Evolutionary conservation across 441 rosid genomes (phyloP).

Genomic region (Euphorbia celastroides): DNA sequence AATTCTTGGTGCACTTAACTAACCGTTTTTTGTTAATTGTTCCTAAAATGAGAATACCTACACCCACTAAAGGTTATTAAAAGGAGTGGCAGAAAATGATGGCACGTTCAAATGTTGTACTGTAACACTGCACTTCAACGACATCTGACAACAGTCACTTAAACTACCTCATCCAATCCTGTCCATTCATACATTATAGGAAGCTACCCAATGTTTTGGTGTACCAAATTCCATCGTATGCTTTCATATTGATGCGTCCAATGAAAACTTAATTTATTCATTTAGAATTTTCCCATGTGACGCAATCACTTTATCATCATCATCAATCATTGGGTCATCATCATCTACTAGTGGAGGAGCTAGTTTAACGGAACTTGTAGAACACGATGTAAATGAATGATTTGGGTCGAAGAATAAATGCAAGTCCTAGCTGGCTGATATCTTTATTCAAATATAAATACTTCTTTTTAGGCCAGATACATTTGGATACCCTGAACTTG

Average conservation of each 20-base stretch:
- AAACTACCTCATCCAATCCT: conserved; percentile 1
- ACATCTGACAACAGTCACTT: neutral
- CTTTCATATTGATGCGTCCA: neutral
- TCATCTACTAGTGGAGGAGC: too few species aligned
- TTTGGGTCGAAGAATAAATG: neutral
- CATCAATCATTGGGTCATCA: conserved; percentile 13
- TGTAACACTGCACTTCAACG: conserved; percentile 17
- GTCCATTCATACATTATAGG: neutral
- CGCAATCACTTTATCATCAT: conserved; percentile 5
- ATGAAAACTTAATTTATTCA: conserved; percentile 1
- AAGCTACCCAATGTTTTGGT: conserved; percentile 14
- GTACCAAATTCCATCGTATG: neutral
- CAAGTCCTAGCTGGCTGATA: neutral
- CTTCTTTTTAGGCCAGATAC: too few species aligned
- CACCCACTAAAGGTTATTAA: conserved; percentile 11
- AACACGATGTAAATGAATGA: neutral
- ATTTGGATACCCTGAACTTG: too few species aligned
- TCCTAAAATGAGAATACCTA: neutral
- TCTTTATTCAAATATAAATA: too few species aligned
- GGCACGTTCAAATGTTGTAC: conserved; percentile 13
- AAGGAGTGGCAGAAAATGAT: conserved; percentile 8
- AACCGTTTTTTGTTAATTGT: too few species aligned
- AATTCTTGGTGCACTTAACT: too few species aligned
- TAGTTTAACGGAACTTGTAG: neutral
- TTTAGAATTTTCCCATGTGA: conserved; percentile 19